Conservation (phyloP, 2,329 filamentous ascomycete genomes). For the Fusarium globosum region DNA sequence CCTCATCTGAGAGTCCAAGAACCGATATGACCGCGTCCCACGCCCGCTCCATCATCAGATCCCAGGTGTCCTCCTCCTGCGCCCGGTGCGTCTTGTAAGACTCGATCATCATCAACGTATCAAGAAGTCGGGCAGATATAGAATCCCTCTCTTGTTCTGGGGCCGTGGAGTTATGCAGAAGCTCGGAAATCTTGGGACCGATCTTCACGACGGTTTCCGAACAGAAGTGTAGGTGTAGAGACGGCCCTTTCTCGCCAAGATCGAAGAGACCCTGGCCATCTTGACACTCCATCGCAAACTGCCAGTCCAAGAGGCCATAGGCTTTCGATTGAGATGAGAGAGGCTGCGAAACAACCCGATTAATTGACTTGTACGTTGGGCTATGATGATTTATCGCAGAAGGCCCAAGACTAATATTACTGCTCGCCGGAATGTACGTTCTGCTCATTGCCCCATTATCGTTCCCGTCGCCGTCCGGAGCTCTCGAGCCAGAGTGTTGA, state of each 20-base stretch:
- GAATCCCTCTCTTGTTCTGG: fast-evolving
- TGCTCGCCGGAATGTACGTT: too few species aligned
- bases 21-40: background rate
- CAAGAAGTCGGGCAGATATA: fast-evolving
- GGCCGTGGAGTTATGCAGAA: fast-evolving
- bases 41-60: background rate
- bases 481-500: too few species aligned
- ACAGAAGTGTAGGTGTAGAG: background rate
- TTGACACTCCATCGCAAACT: background rate
- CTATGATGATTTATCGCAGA: too few species aligned
- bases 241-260: fast-evolving
- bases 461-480: too few species aligned
- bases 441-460: too few species aligned
- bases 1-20: fast-evolving
- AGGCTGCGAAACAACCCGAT: too few species aligned
- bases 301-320: too few species aligned
- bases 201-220: fast-evolving
- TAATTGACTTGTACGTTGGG: too few species aligned
- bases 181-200: fast-evolving
- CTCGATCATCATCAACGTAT: background rate
- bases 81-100: background rate
- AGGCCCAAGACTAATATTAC: too few species aligned
- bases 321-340: too few species aligned
- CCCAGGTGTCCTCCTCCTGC: background rate
- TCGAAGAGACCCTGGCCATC: fast-evolving